These are phyloP conservation scores for Durio zibethinus DNA, from an alignment of 345 rosid species.

Conservation along the genomic window DNA sequence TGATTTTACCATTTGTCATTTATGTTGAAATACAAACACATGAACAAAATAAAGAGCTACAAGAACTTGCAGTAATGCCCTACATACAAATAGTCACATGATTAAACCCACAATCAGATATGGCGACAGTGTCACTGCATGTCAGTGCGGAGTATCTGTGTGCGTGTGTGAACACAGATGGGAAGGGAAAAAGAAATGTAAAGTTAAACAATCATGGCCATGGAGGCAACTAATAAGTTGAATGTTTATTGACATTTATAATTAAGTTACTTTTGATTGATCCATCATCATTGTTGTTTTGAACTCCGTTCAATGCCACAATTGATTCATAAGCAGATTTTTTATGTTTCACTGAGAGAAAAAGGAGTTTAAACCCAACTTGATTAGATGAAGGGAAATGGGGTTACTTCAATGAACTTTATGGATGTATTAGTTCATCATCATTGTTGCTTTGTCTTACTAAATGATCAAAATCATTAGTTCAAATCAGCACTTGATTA, in stretches of 20 bases:
- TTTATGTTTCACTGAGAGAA: not conserved
- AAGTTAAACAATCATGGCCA: not conserved
- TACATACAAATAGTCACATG: not conserved
- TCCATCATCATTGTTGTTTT: not conserved
- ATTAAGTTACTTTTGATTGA: not conserved
- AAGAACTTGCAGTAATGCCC: not conserved
- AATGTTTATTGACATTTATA: not conserved
- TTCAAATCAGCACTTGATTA: constrained; percentile 32
- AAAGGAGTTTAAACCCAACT: not conserved
- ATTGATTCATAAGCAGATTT: not conserved
- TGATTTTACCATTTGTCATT: constrained; percentile 14
- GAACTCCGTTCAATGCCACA: not conserved
- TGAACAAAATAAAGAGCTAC: not conserved
- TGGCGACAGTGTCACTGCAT: not conserved
- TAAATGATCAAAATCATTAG: constrained; percentile 15
- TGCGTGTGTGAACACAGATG: not conserved
- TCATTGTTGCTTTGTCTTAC: constrained; percentile 29
- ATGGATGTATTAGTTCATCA: constrained; percentile 8
- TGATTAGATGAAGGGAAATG: not conserved
- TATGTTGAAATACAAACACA: not conserved
- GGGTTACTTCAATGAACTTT: constrained; percentile 21
- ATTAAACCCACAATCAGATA: not conserved
- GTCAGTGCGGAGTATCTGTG: not conserved
- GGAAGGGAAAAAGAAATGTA: not conserved
- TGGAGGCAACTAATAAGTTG: not conserved